Evolutionary conservation across 768 basidiomycete species (phyloP), one percentile per base, ranked within the genome.

Genomic region (Infundibulicybe gibba): DNA sequence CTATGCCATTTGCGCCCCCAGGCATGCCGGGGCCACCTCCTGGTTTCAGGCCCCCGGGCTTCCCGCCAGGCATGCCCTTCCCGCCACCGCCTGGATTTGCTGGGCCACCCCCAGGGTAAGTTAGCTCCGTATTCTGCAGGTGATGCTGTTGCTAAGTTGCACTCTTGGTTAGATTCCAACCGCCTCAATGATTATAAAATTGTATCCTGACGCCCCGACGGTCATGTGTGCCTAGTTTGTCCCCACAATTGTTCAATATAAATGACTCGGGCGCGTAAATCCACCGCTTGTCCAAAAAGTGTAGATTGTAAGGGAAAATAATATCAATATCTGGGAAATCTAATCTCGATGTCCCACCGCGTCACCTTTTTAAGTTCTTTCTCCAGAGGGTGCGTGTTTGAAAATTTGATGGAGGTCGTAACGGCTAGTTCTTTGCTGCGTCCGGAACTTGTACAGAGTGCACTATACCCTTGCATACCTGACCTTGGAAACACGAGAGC

Each of bases 1-100:
- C 85, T 17, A 83, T 83, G 76, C 72, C 75, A 13, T 79, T 79
- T 55, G 69, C 73, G 16, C 77, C 82, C 40, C 87, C 89, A 55
- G 88, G 88, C 15, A 90, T 93, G 89, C 81, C 86, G 20, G 90
- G 88, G 11, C 82, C 87, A 32, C 91, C 91, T 35, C 89, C 90
- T 41, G 89, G 89, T 46, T 90, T 90, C 75, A 74, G 85, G 43
- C 87, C 90, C 19, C 87, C 86, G 43, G 87, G 89, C 40, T 87
- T 90, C 74, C 87, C 88, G 45, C 83, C 84, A 19, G 85, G 87
- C 43, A 83, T 85, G 77, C 80, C 84, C 12, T 88, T 88, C 69
- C 78, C 81, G 44, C 87, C 89, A 37, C 88, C 90, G 39, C 85
- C 88, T 44, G 88, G 88, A 10, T 90, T 91, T 62, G 78, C 71